Evolutionary conservation across 331 rosid species (phyloP), one percentile per base, ranked within the genome.

Genomic region (Quercus tomentella): DNA sequence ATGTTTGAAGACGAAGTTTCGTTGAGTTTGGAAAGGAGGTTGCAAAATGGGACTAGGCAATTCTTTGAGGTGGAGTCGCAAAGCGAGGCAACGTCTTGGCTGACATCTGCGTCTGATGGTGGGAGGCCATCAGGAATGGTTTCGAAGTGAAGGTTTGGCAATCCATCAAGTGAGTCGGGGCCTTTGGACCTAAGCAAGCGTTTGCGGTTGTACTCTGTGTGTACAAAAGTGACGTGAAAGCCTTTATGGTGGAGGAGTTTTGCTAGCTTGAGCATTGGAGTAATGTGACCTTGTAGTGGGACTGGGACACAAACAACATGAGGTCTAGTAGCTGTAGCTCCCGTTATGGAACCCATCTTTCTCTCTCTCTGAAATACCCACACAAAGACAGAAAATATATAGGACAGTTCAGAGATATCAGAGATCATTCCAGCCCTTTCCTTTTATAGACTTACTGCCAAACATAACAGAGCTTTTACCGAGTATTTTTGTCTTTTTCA

Each of bases 281-380:
- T 41, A 2, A 87, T 56, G 22, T 87, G 84, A 11, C 90, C 84
- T 80, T 84, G 88, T 68, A 10, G 2, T 72, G 84, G 90, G 77
- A 14, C 69, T 58, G 88, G 90, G 11, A 11, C 75, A 21, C 82
- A 2, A 76, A 81, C 90, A 10, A 58, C 90, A 55, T 81, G 88
- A 6, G 80, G 83, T 6, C 76, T 76, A 28, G 25, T 4, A 9
- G 14, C 65, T 22, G 2, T 41, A 41, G 49, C 49, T 41, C 4
- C 66, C 65, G 14, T 11, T 7, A 3, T 8, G 25, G 66, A 58
- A 22, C 66, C 3, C 66, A 58, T 58, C 18, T 58, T 25, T 57
- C 12, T n/a, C 25, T 57, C 26, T 57, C 63, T 57, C 63, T 3
- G 49, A 41, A 41, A 41, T 41, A 41, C 49, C 3, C 14, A 41